Evolutionary conservation across 2,329 filamentous ascomycete genomes (phyloP), one percentile per base, ranked within the genome.

Genomic region (Zarea fungicola): DNA sequence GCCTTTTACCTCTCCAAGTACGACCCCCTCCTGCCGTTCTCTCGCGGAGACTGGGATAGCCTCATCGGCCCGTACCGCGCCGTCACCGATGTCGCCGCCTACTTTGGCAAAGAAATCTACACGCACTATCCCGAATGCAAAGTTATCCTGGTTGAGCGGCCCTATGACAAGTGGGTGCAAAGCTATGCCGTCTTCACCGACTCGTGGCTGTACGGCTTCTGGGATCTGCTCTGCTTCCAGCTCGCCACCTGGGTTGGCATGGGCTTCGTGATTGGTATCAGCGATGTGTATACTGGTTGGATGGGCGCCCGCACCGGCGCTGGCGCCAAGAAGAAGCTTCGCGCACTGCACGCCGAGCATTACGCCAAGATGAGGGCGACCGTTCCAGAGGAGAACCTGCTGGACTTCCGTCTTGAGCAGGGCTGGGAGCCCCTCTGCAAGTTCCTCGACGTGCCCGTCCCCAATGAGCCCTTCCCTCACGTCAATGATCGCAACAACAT

Each of bases 361-460:
- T 49, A 49, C n/a, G 47, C 47, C 47, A 49, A 42, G 40, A 49
- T 66, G 41, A 55, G 62, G 21, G 53, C 58, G 21, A 59, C 62
- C 10, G 63, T 68, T 5, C 65, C 64, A 3, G 51, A 56, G 5
- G 63, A 62, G 45, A 64, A 62, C 53, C 53, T 68, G 3, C 62
- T 62, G 54, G 66, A 61, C 54, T 67, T 66, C 50, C 55, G 64
- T 26, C 62, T 66, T 26, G 62, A 60, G 52, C 58, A 66, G 21
- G 64, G 63, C 9, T 66, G 64, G 63, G 64, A 59, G 42, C 64
- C 63, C 6, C 54, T 66, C 25, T 66, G 63, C 55, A 59, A 58
- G 48, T 65, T 65, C 42, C 58, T 66, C 31, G 54, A 61, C 50
- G 56, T 64, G n/a, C 62, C 64, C 6, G 50, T 65, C 25, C 62